Evolutionary conservation across 345 rosid species (phyloP).

Genomic region (Brassica nigra): DNA sequence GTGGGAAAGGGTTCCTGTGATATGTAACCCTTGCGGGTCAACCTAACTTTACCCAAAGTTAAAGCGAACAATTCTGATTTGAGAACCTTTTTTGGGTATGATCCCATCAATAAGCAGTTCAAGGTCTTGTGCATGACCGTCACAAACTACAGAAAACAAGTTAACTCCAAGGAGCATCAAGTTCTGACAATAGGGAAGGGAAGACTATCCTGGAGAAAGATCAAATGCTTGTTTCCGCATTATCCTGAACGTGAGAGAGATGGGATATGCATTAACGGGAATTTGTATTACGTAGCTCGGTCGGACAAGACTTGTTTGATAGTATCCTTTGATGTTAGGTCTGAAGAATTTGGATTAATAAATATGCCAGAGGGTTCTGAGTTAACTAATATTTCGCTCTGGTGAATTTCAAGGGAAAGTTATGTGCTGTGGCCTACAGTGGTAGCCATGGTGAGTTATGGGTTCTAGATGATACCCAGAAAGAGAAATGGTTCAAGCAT

Average conservation of each 20-base stretch:
- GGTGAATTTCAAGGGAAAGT: slow-evolving; percentile 9
- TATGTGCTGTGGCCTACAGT: not conserved
- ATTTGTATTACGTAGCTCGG: not conserved
- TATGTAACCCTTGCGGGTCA: too few species aligned
- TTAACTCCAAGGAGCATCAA: not conserved
- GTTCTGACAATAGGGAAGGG: not conserved
- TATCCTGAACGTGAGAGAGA: fast-evolving
- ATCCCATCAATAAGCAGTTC: too few species aligned
- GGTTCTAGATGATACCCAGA: not conserved
- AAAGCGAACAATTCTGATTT: too few species aligned
- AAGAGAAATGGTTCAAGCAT: not conserved
- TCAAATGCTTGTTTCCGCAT: not conserved
- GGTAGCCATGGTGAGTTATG: not conserved
- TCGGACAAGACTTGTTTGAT: not conserved
- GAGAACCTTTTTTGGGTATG: slow-evolving; percentile 1
- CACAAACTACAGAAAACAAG: not conserved
- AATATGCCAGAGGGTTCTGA: not conserved
- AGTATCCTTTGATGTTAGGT: slow-evolving; percentile 16
- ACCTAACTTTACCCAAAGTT: too few species aligned
- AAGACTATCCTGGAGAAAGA: not conserved
- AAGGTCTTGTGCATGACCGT: slow-evolving; percentile 10
- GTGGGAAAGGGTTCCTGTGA: too few species aligned
- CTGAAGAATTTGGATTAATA: not conserved
- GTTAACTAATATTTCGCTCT: not conserved
- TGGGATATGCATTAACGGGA: slow-evolving; percentile 16